These are phyloP conservation scores for Passalora sequoiae DNA, from an alignment of 2,329 filamentous ascomycete genomes.

Conservation along the genomic window DNA sequence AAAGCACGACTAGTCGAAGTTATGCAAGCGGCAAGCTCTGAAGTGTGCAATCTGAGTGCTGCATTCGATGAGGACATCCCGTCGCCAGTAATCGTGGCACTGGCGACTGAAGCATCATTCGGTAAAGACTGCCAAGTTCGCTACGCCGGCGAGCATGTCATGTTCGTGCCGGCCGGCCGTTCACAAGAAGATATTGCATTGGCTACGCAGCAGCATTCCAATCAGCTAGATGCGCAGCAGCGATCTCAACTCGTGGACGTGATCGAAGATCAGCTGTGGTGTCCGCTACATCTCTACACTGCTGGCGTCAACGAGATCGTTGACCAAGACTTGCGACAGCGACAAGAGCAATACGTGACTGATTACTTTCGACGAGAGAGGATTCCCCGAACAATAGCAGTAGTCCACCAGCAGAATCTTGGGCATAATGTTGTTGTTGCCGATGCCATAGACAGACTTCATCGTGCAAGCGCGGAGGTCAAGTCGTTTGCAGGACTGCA, in stretches of 20 bases:
- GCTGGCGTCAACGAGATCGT: constrained; percentile 22
- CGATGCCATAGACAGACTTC: constrained; percentile 29
- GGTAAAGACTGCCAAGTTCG: constrained; percentile 14
- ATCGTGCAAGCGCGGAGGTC: constrained; percentile 20
- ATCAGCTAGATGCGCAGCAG: constrained; percentile 16
- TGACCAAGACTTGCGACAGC: constrained; percentile 26
- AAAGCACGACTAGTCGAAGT: constrained; percentile 12
- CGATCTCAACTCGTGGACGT: constrained; percentile 13
- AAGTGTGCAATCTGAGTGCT: constrained; percentile 14
- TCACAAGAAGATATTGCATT: constrained; percentile 15
- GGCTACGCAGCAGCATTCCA: constrained; percentile 12
- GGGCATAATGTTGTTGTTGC: constrained; percentile 18
- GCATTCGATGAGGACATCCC: constrained; percentile 13
- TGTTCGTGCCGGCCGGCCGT: constrained; percentile 16
- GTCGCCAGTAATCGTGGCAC: constrained; percentile 12
- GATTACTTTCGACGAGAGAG: constrained; percentile 26
- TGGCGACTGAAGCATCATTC: constrained; percentile 14
- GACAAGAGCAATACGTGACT: constrained; percentile 25
- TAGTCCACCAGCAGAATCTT: constrained; percentile 17
- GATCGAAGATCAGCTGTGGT: constrained; percentile 21
- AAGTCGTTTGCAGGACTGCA: constrained; percentile 24
- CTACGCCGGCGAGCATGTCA: constrained; percentile 16
- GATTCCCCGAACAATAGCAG: constrained; percentile 16
- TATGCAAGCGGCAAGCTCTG: constrained; percentile 11
- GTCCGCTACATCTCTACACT: constrained; percentile 27